Evolutionary conservation across 2,329 filamentous ascomycete species (phyloP), one percentile per base, ranked within the genome.

Genomic region (Nemania sp.): DNA sequence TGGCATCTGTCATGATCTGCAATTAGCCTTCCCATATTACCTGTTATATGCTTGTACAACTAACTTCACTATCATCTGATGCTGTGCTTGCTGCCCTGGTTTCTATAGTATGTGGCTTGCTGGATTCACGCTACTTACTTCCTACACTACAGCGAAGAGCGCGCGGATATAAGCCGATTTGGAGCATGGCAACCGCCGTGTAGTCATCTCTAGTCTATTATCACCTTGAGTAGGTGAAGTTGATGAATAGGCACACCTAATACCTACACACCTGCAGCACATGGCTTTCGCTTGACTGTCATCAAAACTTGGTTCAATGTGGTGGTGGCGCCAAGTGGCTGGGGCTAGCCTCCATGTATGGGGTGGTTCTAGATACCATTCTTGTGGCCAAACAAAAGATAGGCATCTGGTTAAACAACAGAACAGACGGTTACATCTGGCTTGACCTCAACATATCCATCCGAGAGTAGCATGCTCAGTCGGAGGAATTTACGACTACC

Each of bases 1-100:
- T 48, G 37, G 43, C 53, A 59, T 60, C 60, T 60, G 51, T 56
- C 47, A 32, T n/a, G 39, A 58, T 61, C 45, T 55, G 51, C 60
- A 48, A 53, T 50, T 21, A 60, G 57, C 57, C 60, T 55, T 60
- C 49, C 37, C 37, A 32, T 62, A 25, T 18, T 25, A 46, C 51
- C 18, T 32, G 25, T 7, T 39, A 39, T 39, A 39, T 39, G 15
- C 12, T 12, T 39, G 25, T 29, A 29, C 25, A 29, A 29, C 25
- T 29, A 29, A 39, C 35, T 39, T 3, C 35, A 39, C 34, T 39
- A 11, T n/a, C 35, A 51, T 47, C 48, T 32, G 54, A 46, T 45
- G 40, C 29, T 20, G 17, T 45, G 17, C 13, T 29, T 48, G n/a
- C 29, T 45, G 49, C 45, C 54, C 46, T 54, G 39, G 39, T 50